A percentile compares a stretch with the other conserved stretches of the same genome.
Evolutionary conservation across 2,329 filamentous ascomycete species (phyloP).

Genomic region (Sarocladiaceae sp.): DNA sequence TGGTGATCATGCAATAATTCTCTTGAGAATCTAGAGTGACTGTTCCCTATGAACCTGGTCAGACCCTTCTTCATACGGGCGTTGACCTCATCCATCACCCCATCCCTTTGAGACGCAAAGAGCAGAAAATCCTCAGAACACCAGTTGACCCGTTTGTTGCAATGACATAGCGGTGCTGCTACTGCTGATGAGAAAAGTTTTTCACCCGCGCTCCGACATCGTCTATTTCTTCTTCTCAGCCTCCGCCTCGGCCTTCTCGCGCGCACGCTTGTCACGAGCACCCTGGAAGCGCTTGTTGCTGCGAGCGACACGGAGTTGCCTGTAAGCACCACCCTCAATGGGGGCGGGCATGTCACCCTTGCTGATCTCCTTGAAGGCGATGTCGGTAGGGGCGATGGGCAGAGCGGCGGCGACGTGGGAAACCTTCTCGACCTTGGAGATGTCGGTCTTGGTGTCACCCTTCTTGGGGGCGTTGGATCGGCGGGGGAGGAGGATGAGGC

Average conservation of each 20-base stretch:
- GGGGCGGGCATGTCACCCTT: slow-evolving; percentile 73
- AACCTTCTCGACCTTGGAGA: slow-evolving; percentile 57
- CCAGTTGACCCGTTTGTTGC: slow-evolving; percentile 19
- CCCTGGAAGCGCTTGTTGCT: slow-evolving; percentile 76
- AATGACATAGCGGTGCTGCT: slow-evolving; percentile 9
- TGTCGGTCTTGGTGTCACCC: slow-evolving; percentile 83
- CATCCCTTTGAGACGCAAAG: slow-evolving; percentile 27
- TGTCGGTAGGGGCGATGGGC: slow-evolving; percentile 64
- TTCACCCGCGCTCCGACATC: slow-evolving; percentile 12
- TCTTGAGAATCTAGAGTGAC: slow-evolving; percentile 33
- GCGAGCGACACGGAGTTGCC: slow-evolving; percentile 76
- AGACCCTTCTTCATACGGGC: slow-evolving; percentile 10
- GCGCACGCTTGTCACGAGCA: slow-evolving; percentile 86
- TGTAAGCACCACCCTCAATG: slow-evolving; percentile 78
- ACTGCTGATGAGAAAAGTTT: slow-evolving; percentile 9
- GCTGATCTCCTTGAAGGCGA: slow-evolving; percentile 67
- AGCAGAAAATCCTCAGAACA: slow-evolving; percentile 35
- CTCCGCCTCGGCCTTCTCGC: slow-evolving; percentile 80
- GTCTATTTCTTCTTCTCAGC: slow-evolving; percentile 85
- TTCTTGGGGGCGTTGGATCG: slow-evolving; percentile 90
- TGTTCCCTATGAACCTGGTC: slow-evolving; percentile 12
- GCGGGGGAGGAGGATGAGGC: slow-evolving; percentile 96
- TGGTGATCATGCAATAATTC: slow-evolving; percentile 36
- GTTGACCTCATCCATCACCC: slow-evolving; percentile 2
- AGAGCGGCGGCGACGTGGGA: slow-evolving; percentile 45